Evolutionary conservation across 352 stramenopile genomes (phyloP), one percentile per base, ranked within the genome.

Genomic region (Elongisporangium anandrum): DNA sequence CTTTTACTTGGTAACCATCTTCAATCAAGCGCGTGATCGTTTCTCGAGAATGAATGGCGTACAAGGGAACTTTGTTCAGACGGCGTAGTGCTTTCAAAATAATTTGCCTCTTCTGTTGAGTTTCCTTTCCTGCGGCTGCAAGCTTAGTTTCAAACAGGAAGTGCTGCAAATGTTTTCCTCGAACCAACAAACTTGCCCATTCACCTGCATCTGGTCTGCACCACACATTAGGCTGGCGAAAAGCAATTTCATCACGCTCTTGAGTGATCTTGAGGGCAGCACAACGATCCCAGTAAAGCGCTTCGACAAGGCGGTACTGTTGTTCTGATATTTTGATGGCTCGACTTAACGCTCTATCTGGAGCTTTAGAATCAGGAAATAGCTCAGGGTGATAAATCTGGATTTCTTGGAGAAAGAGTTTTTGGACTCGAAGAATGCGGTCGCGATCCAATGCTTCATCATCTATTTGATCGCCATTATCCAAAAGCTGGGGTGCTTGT

Each of bases 261-360:
- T 94, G 85, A 34, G 66, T 26, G 45, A 92, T 89, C 15, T 73
- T 71, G 0, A 94, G 50, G 1, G 85, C 85, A 6, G 81, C 80
- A 57, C 85, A 94, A 22, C 82, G 80, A 56, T 94, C 85, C 85
- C 85, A 94, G 52, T 94, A 94, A n/a, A 94, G 57, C 7, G 85
- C 74, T 56, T 90, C 68, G 3, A 94, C 72, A 0, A 85, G 24
- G 10, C 81, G 70, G 55, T 65, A 75, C 41, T 66, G 38, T 4
- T 41, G 29, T 41, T 41, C 29, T 15, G 29, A 41, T 41, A 2
- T 15, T 24, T 57, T 17, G 20, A 5, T 60, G 21, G 6, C 49
- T 52, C 12, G 2, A 34, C 38, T 4, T 41, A 15, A 41, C 29
- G 29, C 4, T 41, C 29, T 41, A 4, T 41, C 29, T 41, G 29